Evolutionary conservation across 179 eudicot genomes (phyloP).

Genomic region (Gypsophila paniculata): DNA sequence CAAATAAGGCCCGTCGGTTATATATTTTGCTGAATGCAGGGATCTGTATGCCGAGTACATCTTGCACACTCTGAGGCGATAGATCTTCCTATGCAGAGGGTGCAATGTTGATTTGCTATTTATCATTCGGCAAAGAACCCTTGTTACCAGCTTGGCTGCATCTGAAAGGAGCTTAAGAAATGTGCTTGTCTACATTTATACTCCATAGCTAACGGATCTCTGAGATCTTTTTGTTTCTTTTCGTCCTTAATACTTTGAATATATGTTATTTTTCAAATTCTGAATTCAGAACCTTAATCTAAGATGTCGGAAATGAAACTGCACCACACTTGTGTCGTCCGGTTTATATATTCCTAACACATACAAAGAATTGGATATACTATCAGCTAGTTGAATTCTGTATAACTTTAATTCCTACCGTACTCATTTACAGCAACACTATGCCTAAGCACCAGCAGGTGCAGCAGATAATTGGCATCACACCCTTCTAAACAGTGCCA

Average conservation of each 20-base stretch:
- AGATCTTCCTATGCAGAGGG: slow-evolving; percentile 18
- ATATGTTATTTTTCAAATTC: background rate
- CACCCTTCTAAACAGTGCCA: background rate
- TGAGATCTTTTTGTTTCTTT: background rate
- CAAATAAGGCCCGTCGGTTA: background rate
- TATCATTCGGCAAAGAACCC: background rate
- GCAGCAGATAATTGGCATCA: background rate
- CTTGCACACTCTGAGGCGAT: slow-evolving; percentile 32
- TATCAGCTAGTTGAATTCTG: background rate
- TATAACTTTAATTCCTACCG: background rate
- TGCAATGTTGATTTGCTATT: background rate
- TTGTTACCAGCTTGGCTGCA: background rate
- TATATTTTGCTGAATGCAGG: slow-evolving; percentile 18
- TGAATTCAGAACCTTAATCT: background rate
- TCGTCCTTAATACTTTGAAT: background rate
- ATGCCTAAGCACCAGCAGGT: background rate
- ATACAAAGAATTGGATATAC: too few species aligned
- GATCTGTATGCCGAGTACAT: slow-evolving; percentile 44
- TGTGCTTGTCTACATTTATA: background rate
- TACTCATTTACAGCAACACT: background rate
- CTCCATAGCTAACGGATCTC: background rate
- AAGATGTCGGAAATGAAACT: background rate
- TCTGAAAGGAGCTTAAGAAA: slow-evolving; percentile 4
- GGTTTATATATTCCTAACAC: background rate
- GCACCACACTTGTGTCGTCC: background rate